Evolutionary conservation across 345 rosid genomes (phyloP), one percentile per base, ranked within the genome.

Genomic region (Sonneratia alba): DNA sequence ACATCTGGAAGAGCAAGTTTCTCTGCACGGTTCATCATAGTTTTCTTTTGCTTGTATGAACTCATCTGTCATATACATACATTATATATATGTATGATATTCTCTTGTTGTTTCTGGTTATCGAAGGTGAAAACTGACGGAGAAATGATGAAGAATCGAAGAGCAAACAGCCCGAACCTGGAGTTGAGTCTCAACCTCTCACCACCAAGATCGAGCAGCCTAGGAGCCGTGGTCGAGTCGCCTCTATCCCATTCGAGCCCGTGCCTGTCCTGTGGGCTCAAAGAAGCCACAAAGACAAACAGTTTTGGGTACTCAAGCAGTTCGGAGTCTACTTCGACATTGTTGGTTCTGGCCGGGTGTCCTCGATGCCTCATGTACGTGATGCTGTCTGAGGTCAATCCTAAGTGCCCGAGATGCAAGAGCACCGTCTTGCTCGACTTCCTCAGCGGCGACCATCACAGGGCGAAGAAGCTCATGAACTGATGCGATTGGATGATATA

Each of bases 291-390:
- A 19, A 19, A 53, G 19, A 7, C 59, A 19, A 0, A 77, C 74
- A 2, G 18, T 15, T 21, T 47, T 14, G 74, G 73, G 14, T 68
- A 53, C 66, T 27, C 72, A 57, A 66, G 81, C 36, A 73, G 77
- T 51, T 22, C 22, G 59, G 63, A 57, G 63, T 67, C 75, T 0
- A 81, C 65, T 22, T 61, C 22, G 19, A 57, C 67, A 55, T 42
- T 81, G 12, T 81, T 88, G 92, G 42, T 82, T 71, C 70, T 88
- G 14, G 86, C 75, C 18, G 92, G 92, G 3, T 88, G 92, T 49
- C 84, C 86, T 48, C 73, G 84, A 45, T 88, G 92, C 78, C 80
- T 88, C 42, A 83, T 86, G 90, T 88, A 84, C 66, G 83, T 86
- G 61, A 86, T 88, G 89, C n/a, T 83, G 34, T 83, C 87, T 6